Evolutionary conservation across 495 filamentous ascomycete species (phyloP).

Genomic region (Xylaria cubensis): DNA sequence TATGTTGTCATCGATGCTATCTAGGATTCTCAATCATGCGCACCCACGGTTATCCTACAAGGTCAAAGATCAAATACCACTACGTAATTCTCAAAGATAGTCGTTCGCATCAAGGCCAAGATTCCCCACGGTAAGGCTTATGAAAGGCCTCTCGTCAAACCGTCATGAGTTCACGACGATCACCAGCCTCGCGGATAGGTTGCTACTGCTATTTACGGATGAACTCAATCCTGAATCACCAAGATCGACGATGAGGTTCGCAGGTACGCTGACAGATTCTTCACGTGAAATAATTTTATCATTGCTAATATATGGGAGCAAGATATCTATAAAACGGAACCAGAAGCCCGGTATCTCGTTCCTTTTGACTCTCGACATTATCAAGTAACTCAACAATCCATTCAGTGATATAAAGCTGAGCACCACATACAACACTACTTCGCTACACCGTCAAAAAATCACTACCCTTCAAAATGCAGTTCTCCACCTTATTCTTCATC

Average conservation of each 20-base stretch:
- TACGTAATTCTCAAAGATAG: background rate
- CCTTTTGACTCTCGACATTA: background rate
- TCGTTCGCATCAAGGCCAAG: background rate
- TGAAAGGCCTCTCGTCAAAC: background rate
- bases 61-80: background rate
- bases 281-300: background rate
- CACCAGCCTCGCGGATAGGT: background rate
- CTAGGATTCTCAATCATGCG: background rate
- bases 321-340: background rate
- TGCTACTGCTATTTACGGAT: background rate
- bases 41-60: background rate
- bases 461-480: background rate
- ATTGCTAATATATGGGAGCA: too few relatives aligned
- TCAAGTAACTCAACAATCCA: background rate
- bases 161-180: background rate
- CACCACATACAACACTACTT: background rate
- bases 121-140: background rate
- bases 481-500: background rate
- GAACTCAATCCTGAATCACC: background rate
- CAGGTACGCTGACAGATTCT: background rate
- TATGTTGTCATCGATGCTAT: background rate
- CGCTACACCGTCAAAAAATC: background rate
- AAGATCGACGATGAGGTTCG: background rate
- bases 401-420: background rate
- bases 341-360: background rate